Conservation (phyloP, 768 basidiomycete genomes). For the Trametes sanguinea region DNA sequence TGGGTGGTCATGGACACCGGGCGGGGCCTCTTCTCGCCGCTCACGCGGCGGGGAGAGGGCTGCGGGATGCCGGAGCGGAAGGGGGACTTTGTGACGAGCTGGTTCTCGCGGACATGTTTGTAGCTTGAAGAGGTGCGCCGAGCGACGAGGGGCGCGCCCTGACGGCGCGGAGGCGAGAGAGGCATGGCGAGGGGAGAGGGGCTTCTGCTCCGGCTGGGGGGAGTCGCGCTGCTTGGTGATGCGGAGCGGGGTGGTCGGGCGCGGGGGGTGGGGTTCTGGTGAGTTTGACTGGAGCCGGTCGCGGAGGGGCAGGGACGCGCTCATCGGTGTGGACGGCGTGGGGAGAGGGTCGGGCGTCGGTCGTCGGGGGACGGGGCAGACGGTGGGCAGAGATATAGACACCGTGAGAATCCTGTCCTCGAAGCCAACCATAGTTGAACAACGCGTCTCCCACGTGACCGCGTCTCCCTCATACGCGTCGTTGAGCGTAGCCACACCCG, state of each 20-base stretch:
- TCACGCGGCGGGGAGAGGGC: constrained; percentile 53
- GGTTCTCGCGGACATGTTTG: constrained; percentile 73
- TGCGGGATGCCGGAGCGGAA: constrained; percentile 70
- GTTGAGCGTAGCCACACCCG: not conserved
- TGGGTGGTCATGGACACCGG: constrained; percentile 72
- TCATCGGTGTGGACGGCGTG: constrained; percentile 18
- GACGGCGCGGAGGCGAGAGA: constrained; percentile 14
- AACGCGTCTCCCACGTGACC: constrained; percentile 23
- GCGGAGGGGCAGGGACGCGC: constrained; percentile 21
- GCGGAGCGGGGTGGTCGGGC: constrained; percentile 61
- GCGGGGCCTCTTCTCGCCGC: constrained; percentile 78
- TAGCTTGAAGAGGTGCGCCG: constrained; percentile 79
- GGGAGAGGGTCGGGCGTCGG: constrained; percentile 1
- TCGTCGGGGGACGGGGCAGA: not conserved
- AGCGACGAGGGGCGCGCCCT: constrained; percentile 53
- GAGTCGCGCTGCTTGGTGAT: constrained; percentile 67
- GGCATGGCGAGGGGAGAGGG: constrained; percentile 37
- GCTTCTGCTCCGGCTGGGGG: constrained; percentile 33
- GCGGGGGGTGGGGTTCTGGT: constrained; percentile 38
- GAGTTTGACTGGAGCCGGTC: constrained; percentile 26
- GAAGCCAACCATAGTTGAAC: constrained; percentile 19
- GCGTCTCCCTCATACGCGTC: constrained; percentile 2
- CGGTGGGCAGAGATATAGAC: constrained; percentile 1
- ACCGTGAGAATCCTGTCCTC: not conserved
- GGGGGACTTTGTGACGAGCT: constrained; percentile 84